Conservation (phyloP, 176 grass and related monocot genomes). For the Pontederia paniculata region DNA sequence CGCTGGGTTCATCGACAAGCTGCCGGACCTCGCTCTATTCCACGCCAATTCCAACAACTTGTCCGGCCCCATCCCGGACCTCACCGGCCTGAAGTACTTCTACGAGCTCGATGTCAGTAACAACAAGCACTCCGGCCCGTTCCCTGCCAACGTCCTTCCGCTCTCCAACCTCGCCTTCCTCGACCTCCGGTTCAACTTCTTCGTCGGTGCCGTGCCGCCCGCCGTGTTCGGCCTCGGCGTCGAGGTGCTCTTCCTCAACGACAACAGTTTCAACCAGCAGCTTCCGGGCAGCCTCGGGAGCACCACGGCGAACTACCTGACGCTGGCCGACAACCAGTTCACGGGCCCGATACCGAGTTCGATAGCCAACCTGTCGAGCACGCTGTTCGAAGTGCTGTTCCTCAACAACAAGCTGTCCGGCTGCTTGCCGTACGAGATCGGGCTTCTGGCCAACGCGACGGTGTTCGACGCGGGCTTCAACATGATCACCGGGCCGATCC, state of each 20-base stretch:
- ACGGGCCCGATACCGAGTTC: not conserved
- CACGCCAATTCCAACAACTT: slow-evolving; percentile 16
- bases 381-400: slow-evolving; percentile 10
- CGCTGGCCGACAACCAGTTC: slow-evolving; percentile 11
- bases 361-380: not conserved
- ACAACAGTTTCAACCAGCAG: not conserved
- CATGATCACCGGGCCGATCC: slow-evolving; percentile 3
- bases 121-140: not conserved
- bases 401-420: slow-evolving; percentile 14
- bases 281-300: not conserved
- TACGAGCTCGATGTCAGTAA: slow-evolving; percentile 13
- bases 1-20: not conserved
- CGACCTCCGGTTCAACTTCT: slow-evolving; percentile 11
- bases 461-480: slow-evolving; percentile 11
- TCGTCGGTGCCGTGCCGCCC: slow-evolving; percentile 1
- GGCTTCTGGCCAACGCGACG: not conserved
- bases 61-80: slow-evolving; percentile 2
- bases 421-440: slow-evolving; percentile 6
- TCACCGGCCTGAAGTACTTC: slow-evolving; percentile 2
- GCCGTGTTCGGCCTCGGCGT: not conserved
- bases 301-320: not conserved
- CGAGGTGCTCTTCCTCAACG: slow-evolving; percentile 14
- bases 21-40: slow-evolving; percentile 5
- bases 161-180: slow-evolving; percentile 3
- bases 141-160: not conserved